Base-by-base conservation (phyloP, 352 stramenopile genomes). In the Pelagophyceae sp. region DNA sequence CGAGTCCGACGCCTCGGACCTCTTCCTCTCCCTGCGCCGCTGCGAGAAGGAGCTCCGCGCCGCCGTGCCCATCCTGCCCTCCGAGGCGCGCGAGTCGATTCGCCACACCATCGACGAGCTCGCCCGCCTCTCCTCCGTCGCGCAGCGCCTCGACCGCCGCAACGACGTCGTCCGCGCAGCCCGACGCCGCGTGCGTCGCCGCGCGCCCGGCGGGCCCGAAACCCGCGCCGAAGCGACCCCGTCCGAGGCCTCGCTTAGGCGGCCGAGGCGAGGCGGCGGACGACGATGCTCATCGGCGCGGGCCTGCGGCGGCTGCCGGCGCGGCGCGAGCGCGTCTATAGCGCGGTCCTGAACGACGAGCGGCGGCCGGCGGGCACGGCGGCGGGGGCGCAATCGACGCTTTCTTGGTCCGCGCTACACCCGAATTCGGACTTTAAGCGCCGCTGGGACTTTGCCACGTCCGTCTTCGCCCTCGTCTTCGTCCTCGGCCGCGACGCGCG, bases 331-430 rank as follows among this genome's bases (percentile, higher is more conserved):
- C 29, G 29, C n/a, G 27, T 15, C 15, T 71, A 33, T 29, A 92
- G 83, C 6, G 88, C 87, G 82, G 90, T 92, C 20, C 87, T 85
- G 75, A 93, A 89, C 1, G 90, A 93, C n/a, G 92, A 77, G 23
- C 92, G 92, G 15, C 87, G 91, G 74, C 93, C 88, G 2, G 88
- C 85, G 51, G 92, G 75, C 72, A 92, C 86, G 38, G 89, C 85
- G 76, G 2, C 11, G 29, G 45, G 45, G 45, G 11, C 11, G 11
- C 11, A 54, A 11, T 23, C 45, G 11, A 72, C 35, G 6, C 78
- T 83, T 33, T 1, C 35, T 3, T 32, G 11, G 17, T 1, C 17
- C 35, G 67, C 67, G 17, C 5, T 74, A 1, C 67, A 74, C 38
- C 67, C 67, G 37, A 74, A 74, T 37, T 58, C 35, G 33, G 67